Conservation (phyloP, 371 early-diverging fungal genomes). For the Circinella minor region DNA sequence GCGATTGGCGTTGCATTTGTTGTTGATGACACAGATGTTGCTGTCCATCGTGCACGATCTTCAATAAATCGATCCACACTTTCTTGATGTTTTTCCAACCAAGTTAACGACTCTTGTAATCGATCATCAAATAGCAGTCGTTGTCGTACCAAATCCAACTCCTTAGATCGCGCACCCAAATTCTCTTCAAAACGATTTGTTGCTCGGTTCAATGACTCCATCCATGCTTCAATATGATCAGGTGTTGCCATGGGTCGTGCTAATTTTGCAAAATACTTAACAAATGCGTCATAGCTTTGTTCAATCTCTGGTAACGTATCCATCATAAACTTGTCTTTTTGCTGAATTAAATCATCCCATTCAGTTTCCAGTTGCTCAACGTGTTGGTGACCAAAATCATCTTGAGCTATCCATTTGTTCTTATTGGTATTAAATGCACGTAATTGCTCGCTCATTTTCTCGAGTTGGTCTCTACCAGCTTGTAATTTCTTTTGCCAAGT, state of each 20-base stretch:
- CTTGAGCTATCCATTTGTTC: conserved; percentile 31
- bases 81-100: conserved; percentile 21
- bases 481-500: conserved; percentile 38
- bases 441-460: conserved; percentile 41
- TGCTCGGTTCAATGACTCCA: conserved; percentile 36
- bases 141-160: conserved; percentile 34
- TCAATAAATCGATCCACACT: conserved; percentile 37
- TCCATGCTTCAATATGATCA: conserved; percentile 47
- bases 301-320: conserved; percentile 33
- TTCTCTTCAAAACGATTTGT: conserved; percentile 35
- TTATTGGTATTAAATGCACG: conserved; percentile 30
- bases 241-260: conserved; percentile 45
- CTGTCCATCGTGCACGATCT: conserved; percentile 45
- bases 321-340: conserved; percentile 30
- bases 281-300: conserved; percentile 37
- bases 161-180: conserved; percentile 28
- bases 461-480: conserved; percentile 29
- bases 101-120: conserved; percentile 26
- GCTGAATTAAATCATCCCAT: conserved; percentile 23
- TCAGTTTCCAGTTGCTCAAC: conserved; percentile 29
- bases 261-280: conserved; percentile 38
- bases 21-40: conserved; percentile 24
- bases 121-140: conserved; percentile 29
- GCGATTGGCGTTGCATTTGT: conserved; percentile 9
- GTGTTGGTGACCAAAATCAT: conserved; percentile 29